These are phyloP conservation scores for Amanita phalloides DNA, from an alignment of 768 basidiomycete genomes.

Conservation along the genomic window DNA sequence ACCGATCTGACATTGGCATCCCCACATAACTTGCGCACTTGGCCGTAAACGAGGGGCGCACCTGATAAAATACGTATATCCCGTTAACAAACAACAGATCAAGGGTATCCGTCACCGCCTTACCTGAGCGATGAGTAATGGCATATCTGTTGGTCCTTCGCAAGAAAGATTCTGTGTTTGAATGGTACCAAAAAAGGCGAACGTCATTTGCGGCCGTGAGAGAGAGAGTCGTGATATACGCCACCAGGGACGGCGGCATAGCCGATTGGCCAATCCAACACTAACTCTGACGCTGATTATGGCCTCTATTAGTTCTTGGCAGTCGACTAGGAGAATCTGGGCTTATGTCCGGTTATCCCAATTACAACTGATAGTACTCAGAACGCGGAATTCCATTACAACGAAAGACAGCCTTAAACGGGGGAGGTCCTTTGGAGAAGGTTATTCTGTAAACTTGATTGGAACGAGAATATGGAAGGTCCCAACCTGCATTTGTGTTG, in stretches of 20 bases:
- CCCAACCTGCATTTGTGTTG: not conserved
- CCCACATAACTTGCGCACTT: too few species aligned
- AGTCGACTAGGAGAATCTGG: slow-evolving; percentile 12
- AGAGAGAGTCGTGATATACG: not conserved
- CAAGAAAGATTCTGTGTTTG: slow-evolving; percentile 49
- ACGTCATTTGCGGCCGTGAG: slow-evolving; percentile 1
- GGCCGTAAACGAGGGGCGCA: slow-evolving; percentile 12
- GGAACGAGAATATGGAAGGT: not conserved
- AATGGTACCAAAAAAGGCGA: slow-evolving; percentile 63
- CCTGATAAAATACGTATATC: slow-evolving; percentile 52
- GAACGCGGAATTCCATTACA: not conserved
- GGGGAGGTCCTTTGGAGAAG: not conserved
- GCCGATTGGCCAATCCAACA: slow-evolving; percentile 48
- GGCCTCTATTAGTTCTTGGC: slow-evolving; percentile 42
- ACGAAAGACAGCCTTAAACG: not conserved
- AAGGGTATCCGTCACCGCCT: slow-evolving; percentile 41
- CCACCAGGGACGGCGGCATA: slow-evolving; percentile 45
- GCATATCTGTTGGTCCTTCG: slow-evolving; percentile 63
- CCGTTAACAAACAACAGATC: slow-evolving; percentile 40
- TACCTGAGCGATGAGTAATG: slow-evolving; percentile 64
- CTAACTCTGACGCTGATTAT: slow-evolving; percentile 49
- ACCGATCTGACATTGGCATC: too few species aligned
- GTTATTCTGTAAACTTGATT: not conserved
- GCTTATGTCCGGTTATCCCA: not conserved
- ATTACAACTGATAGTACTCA: not conserved